Evolutionary conservation across 768 basidiomycete species (phyloP), one percentile per base, ranked within the genome.

Genomic region (Phlebiopsis flavidoalba): DNA sequence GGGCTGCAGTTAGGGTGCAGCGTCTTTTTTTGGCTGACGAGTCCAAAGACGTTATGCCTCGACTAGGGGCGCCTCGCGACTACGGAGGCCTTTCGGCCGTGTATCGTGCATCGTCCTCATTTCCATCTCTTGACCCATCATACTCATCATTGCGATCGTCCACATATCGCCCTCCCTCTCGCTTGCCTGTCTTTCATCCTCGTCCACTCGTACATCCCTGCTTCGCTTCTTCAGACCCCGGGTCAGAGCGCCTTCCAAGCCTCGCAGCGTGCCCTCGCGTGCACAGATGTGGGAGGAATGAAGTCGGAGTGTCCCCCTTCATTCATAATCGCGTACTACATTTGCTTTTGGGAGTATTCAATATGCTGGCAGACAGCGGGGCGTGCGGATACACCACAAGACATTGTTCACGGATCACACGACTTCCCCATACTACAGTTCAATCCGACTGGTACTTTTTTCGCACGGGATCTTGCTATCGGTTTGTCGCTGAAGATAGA

Each of bases 41-140:
- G n/a, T n/a, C n/a, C n/a, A n/a, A 47, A 40, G 33, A 35, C n/a
- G 51, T 8, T 26, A n/a, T 37, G 35, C 35, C 22, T n/a, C 26
- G 52, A 58, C 40, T 15, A 33, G 7, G 14, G 45, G 15, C 8
- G 54, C 21, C 19, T 37, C 36, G 22, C 33, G 26, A 45, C 62
- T 49, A 59, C 54, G 17, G 60, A 8, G 45, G 36, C 43, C 58
- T 64, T 69, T 53, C 65, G 52, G 51, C 76, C 75, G n/a, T 40
- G 76, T 71, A 58, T 89, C 87, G 50, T 91, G n/a, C 89, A 51
- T 97, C 93, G 53, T 95, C 93, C 62, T 95, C 93, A 94, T 92
- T 75, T 96, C 94, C 88, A 95, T 95, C 76, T 94, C 92, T 70
- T 89, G n/a, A n/a, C n/a, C n/a, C 89, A 58, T 86, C 93, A 63